Evolutionary conservation across 139 green algal species (phyloP).

Genomic region (Chlorella ohadii): DNA sequence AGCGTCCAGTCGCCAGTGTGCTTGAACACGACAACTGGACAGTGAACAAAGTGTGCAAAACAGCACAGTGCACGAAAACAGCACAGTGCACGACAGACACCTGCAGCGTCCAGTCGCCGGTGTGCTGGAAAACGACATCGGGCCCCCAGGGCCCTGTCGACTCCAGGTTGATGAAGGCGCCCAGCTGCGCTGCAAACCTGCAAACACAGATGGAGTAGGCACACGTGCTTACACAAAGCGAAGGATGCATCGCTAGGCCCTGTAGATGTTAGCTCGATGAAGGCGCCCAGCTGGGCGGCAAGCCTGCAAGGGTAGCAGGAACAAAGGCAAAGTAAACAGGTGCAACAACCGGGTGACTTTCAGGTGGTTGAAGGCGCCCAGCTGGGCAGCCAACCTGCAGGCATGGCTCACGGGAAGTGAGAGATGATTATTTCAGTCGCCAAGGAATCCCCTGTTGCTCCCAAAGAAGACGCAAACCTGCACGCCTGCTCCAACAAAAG

Average conservation of each 20-base stretch:
- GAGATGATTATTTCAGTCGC: too few species aligned
- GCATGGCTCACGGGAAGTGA: too few species aligned
- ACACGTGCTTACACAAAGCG: too few species aligned
- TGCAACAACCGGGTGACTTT: too few species aligned
- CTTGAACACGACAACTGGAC: background rate
- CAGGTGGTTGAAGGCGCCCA: background rate
- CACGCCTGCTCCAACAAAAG: too few species aligned
- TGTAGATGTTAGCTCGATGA: background rate
- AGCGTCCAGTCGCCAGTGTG: background rate
- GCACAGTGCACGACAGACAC: background rate
- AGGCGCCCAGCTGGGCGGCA: background rate
- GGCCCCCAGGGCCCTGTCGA: conserved; percentile 73
- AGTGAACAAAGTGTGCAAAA: too few species aligned
- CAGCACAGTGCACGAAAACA: too few species aligned
- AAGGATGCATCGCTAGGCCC: too few species aligned
- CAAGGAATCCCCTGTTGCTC: too few species aligned
- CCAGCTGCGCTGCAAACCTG: conserved; percentile 41
- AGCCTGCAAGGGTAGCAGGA: background rate
- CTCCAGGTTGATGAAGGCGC: conserved; percentile 85
- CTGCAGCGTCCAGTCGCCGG: conserved; percentile 45
- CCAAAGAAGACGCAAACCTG: too few species aligned
- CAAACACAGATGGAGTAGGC: too few species aligned
- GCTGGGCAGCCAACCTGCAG: background rate
- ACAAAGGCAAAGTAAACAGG: too few species aligned
- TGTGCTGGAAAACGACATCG: conserved; percentile 81